Evolutionary conservation across 345 rosid species (phyloP).

Genomic region (Salix dunnii): DNA sequence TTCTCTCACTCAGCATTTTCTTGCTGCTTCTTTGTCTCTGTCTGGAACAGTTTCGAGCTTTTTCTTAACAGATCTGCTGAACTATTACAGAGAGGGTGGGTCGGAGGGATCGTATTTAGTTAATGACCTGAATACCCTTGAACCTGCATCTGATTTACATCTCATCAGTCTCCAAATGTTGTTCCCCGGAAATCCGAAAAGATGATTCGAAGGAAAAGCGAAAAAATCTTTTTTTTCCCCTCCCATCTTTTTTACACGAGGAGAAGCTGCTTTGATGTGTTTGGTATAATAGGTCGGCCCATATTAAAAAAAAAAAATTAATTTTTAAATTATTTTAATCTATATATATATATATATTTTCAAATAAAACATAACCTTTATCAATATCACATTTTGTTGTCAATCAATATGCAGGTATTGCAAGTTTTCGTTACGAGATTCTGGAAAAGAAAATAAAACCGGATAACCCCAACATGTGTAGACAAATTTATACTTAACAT

Average conservation of each 20-base stretch:
- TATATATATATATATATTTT: too few species aligned
- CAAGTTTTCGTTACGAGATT: too few species aligned
- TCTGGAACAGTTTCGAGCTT: constrained; percentile 14
- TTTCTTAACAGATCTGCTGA: constrained; percentile 19
- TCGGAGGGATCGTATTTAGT: neutral
- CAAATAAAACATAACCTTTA: too few species aligned
- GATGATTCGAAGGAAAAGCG: neutral
- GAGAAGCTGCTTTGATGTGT: neutral
- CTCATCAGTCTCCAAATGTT: constrained; percentile 11
- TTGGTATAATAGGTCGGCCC: too few species aligned
- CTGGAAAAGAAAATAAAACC: too few species aligned
- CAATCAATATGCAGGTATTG: too few species aligned
- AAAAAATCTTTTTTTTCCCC: neutral
- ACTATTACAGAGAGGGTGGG: constrained; percentile 3
- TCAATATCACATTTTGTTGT: too few species aligned
- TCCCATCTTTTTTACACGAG: neutral
- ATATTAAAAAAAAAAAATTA: too few species aligned
- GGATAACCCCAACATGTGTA: too few species aligned
- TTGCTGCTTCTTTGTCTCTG: constrained; percentile 4
- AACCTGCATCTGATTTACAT: constrained; percentile 11
- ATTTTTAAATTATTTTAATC: too few species aligned
- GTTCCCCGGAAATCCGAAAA: constrained; percentile 8
- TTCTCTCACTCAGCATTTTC: constrained; percentile 4
- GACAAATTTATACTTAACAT: too few species aligned
- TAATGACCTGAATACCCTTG: constrained; percentile 3